Base-by-base conservation (phyloP, 495 filamentous ascomycete genomes). In the Collariella sp. region DNA sequence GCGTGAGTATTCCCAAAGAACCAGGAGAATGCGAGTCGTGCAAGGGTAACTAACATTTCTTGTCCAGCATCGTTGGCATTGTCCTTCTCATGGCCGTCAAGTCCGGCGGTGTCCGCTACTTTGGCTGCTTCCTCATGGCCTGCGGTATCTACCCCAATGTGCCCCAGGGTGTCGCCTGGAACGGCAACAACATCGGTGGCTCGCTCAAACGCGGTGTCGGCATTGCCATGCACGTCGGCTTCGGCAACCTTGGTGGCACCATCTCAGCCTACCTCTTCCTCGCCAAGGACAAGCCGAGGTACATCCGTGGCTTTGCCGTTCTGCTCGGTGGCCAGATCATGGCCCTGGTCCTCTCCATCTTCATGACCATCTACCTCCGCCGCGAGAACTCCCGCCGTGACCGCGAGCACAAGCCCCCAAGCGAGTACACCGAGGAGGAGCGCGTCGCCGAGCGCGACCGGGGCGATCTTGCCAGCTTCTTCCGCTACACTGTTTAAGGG, bases 151-250 rank as follows among this genome's bases (percentile, higher is more conserved):
- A 89, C 65, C 86, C 87, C 11, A 77, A 80, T 35, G 80, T 85
- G 5, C 86, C 85, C 2, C 81, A 85, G 52, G 82, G 85, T 46
- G 74, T 91, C 10, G 84, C 83, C 0, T 91, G 86, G 87, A 87
- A 88, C 43, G 85, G 86, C 12, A 87, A 87, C 70, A 90, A 90
- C 63, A 85, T 88, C 43, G 85, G 84, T 20, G 87, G 87, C 1
- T 86, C 87, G 51, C 86, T 85, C 11, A 91, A 90, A 67, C 81
- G 87, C 23, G 82, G 79, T 50, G 84, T 86, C 38, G 86, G 85
- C 38, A 89, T 88, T 52, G 87, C 87, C n/a, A 79, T 89, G 76
- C 87, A 91, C 65, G 85, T 91, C 45, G 82, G 79, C 19, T 87
- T 91, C 59, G 87, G 86, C 46, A 89, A 88, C 65, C 67, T 87